Percentiles rank a stretch among this genome's conserved stretches.
Evolutionary conservation across 768 basidiomycete species (phyloP).

Genomic region (Tubosaeta sp.): DNA sequence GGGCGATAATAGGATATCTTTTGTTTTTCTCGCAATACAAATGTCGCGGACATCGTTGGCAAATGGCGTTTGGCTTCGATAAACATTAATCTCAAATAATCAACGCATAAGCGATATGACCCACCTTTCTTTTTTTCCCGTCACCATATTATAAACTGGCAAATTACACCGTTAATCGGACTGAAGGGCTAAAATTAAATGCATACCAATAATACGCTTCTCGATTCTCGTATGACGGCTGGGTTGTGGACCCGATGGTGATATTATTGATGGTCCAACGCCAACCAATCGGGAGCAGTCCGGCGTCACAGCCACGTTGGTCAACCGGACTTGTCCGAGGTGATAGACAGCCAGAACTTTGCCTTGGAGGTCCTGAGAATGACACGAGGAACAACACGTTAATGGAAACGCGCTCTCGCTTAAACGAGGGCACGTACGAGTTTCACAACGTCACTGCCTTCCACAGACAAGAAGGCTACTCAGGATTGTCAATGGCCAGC

Average conservation of each 20-base stretch:
- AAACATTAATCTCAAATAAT: conserved; percentile 10
- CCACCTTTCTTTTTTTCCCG: conserved; percentile 43
- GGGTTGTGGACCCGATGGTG: conserved; percentile 41
- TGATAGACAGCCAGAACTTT: conserved; percentile 40
- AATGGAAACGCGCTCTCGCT: conserved; percentile 7
- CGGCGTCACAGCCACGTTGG: conserved; percentile 48
- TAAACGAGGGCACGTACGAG: conserved; percentile 29
- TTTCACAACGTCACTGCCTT: conserved; percentile 44
- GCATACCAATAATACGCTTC: conserved; percentile 50
- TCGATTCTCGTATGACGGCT: conserved; percentile 46
- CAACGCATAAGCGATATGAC: conserved; percentile 6
- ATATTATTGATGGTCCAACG: conserved; percentile 45
- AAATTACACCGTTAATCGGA: conserved; percentile 2
- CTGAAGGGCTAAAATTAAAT: not conserved
- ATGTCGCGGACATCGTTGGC: conserved; percentile 54
- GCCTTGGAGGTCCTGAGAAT: conserved; percentile 41
- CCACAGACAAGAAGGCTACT: conserved; percentile 50
- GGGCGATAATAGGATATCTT: conserved; percentile 40
- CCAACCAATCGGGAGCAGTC: conserved; percentile 45
- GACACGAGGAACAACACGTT: conserved; percentile 12
- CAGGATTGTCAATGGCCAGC: conserved; percentile 11
- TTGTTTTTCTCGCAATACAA: conserved; percentile 41
- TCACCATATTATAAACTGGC: conserved; percentile 46
- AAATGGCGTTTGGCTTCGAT: conserved; percentile 47
- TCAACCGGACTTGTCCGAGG: conserved; percentile 43